Conservation (phyloP, 306 rosid genomes). For the Trifolium pratense region DNA sequence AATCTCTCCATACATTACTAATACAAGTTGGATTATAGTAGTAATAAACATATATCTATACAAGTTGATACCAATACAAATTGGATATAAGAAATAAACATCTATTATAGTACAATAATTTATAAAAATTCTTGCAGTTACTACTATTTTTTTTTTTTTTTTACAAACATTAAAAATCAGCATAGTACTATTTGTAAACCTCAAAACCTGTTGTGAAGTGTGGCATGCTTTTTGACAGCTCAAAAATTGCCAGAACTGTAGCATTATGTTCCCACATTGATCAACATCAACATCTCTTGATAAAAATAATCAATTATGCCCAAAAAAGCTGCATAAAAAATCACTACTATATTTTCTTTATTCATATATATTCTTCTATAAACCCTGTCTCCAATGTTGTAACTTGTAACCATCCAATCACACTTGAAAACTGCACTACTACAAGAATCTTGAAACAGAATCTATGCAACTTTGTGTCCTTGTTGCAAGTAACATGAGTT, state of each 20-base stretch:
- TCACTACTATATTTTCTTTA: not conserved
- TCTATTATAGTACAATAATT: not conserved
- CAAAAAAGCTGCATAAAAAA: not conserved
- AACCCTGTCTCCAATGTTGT: not conserved
- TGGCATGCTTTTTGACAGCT: not conserved
- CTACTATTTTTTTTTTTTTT: no score
- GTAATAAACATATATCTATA: not conserved
- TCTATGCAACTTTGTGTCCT: constrained; percentile 49
- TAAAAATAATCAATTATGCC: not conserved
- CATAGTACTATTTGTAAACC: not conserved
- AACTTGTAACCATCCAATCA: not conserved
- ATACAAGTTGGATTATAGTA: not conserved
- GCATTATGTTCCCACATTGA: not conserved
- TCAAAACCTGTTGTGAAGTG: constrained; percentile 21
- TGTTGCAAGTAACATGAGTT: constrained; percentile 56
- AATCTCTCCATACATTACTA: not conserved
- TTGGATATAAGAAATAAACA: not conserved
- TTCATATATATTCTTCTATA: not conserved
- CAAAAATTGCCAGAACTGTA: no score
- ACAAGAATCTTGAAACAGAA: constrained; percentile 15
- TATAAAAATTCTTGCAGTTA: constrained; percentile 1
- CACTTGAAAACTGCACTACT: not conserved
- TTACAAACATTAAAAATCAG: constrained; percentile 2
- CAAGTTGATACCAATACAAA: not conserved
- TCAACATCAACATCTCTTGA: not conserved